These are phyloP conservation scores for Moesziomyces sp. DNA, from an alignment of 1,284 basidiomycete species.

Conservation along the genomic window DNA sequence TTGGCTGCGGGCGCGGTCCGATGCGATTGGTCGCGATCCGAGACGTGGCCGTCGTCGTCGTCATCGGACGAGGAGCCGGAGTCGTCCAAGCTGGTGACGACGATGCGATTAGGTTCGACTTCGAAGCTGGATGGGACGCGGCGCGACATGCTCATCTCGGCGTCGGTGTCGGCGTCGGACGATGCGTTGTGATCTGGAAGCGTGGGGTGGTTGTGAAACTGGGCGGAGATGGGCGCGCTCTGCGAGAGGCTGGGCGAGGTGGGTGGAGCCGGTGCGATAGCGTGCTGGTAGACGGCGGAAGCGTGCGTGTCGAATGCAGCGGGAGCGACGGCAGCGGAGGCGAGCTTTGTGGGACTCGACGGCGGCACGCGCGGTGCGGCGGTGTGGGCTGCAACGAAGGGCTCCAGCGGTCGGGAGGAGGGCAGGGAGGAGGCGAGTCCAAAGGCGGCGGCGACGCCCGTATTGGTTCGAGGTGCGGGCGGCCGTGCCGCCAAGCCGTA, in stretches of 20 bases:
- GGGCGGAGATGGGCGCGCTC: background rate
- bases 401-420: conserved; percentile 8
- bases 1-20: conserved; percentile 15
- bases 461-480: conserved; percentile 11
- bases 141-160: conserved; percentile 31
- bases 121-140: conserved; percentile 41
- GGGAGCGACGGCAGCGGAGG: conserved; percentile 1
- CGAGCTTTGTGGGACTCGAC: conserved; percentile 38
- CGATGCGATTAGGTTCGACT: conserved; percentile 46
- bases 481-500: conserved; percentile 9
- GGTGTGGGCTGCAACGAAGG: background rate
- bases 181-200: conserved; percentile 8
- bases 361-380: conserved; percentile 41
- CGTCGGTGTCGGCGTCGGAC: conserved; percentile 15
- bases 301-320: conserved; percentile 8
- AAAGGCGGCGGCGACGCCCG: conserved; percentile 34
- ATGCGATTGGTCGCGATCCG: background rate
- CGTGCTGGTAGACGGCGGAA: conserved; percentile 31
- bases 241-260: conserved; percentile 25
- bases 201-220: conserved; percentile 14
- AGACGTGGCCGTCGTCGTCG: conserved; percentile 1
- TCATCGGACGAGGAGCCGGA: conserved; percentile 32
- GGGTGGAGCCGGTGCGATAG: conserved; percentile 36
- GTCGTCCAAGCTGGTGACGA: conserved; percentile 44
- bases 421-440: conserved; percentile 29